Base-by-base conservation (phyloP, 805 yeast genomes). In the Kodamaea nitidulidarum region DNA sequence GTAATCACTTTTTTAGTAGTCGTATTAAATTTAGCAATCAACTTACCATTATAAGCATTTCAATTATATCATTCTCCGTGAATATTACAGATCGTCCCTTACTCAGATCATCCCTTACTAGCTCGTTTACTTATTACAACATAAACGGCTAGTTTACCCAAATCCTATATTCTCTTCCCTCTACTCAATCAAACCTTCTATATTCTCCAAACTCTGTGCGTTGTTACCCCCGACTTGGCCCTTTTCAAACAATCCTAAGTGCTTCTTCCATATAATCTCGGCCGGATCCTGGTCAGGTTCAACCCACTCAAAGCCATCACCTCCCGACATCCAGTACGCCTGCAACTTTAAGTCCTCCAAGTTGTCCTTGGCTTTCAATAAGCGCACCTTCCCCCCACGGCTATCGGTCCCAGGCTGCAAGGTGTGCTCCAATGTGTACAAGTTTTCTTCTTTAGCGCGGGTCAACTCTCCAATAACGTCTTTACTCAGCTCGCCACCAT, bases 241-340 rank as follows among this genome's bases (percentile, higher is more conserved):
- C 18, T 43, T 48, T 20, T 57, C 48, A 28, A 48, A 52, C 36
- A 39, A 38, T 3, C 48, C 42, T 41, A 68, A 50, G 40, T 65
- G 65, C 4, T 52, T 36, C 35, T 55, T 53, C 74, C 73, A 69
- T 25, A 61, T 37, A 12, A 79, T 45, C 15, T 81, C 88, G 0
- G 93, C 95, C 0, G 95, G 95, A 54, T 87, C 95, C 53, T 83
- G 84, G 55, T 86, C 95, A 1, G 95, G 95, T 54, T 86, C 95
- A 9, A 76, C 81, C 95, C 95, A 86, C 44, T 81, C 85, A 54
- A 84, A 86, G 10, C 88, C 88, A 39, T 82, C 90, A 21, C 95
- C 95, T 6, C 87, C 85, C 30, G 83, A 73, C 54, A 85, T 78
- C 95, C 95, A 86, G 61, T 85, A 86, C 49, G 88, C 95, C 53